Conservation (phyloP, 1,284 basidiomycete species). For the Apiotrichum porosum region DNA sequence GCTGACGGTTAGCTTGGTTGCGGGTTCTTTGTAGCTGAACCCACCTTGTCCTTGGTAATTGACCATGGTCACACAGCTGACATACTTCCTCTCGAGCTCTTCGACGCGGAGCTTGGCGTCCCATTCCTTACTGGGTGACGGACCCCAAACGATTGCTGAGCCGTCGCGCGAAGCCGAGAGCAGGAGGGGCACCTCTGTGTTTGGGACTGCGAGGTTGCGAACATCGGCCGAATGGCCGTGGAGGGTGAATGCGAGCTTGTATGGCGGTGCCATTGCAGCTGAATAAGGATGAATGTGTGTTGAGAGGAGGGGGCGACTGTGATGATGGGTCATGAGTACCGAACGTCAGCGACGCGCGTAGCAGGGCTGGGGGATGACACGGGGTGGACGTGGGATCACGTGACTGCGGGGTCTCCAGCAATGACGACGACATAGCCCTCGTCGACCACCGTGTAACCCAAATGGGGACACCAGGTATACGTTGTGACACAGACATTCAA, state of each 20-base stretch:
- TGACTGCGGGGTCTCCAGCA: too few relatives aligned
- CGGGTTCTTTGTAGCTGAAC: too few relatives aligned
- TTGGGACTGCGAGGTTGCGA: conserved; percentile 28
- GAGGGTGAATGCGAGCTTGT: conserved; percentile 76
- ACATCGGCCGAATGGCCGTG: conserved; percentile 49
- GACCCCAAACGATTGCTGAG: conserved; percentile 78
- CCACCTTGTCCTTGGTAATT: conserved; percentile 37
- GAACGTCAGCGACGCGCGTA: too few relatives aligned
- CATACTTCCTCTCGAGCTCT: conserved; percentile 64
- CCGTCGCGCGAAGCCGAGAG: conserved; percentile 86
- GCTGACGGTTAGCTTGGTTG: conserved; percentile 91
- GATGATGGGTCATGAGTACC: conserved; percentile 1
- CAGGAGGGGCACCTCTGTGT: conserved; percentile 48
- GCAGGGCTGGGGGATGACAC: too few relatives aligned
- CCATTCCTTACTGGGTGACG: conserved; percentile 55
- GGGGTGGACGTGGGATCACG: too few relatives aligned
- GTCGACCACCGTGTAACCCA: too few relatives aligned
- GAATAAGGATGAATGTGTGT: neutral
- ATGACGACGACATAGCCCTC: too few relatives aligned
- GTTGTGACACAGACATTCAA: too few relatives aligned
- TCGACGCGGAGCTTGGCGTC: conserved; percentile 75
- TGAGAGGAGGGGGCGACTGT: conserved; percentile 5
- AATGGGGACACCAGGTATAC: too few relatives aligned
- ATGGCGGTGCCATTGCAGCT: conserved; percentile 47
- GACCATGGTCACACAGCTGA: conserved; percentile 51